Evolutionary conservation across 2,329 filamentous ascomycete species (phyloP).

Genomic region (Penicillium verrucosum): DNA sequence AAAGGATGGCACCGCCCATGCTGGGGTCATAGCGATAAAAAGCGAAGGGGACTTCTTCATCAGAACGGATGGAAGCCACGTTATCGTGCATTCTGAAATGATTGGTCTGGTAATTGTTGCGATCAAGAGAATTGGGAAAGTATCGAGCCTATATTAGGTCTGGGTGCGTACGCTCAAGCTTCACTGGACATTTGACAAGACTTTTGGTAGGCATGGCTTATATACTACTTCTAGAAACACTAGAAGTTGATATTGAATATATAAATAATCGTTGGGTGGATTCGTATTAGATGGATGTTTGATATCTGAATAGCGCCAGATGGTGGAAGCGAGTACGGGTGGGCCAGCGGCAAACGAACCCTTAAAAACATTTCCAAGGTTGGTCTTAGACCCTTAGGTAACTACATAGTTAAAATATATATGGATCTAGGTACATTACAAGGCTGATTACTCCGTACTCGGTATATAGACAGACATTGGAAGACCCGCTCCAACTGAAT

Average conservation of each 20-base stretch:
- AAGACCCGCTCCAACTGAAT: not conserved
- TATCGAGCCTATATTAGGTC: not conserved
- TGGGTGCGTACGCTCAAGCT: not conserved
- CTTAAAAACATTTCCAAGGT: too few species aligned
- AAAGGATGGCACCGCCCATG: not conserved
- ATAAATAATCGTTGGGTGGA: not conserved
- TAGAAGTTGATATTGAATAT: not conserved
- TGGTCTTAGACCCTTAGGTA: too few species aligned
- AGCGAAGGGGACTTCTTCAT: not conserved
- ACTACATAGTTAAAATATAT: too few species aligned
- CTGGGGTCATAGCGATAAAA: not conserved
- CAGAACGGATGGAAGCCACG: not conserved
- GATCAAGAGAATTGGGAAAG: not conserved
- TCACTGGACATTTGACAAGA: not conserved
- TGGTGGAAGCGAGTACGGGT: not conserved
- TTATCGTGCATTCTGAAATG: not conserved
- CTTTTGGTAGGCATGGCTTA: not conserved
- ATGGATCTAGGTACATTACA: too few species aligned
- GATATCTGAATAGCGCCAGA: not conserved
- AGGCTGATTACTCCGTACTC: too few species aligned
- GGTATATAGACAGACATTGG: too few species aligned
- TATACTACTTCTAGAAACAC: not conserved
- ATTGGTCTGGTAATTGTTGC: not conserved
- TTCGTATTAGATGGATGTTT: not conserved
- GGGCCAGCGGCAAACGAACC: not conserved